phyloP scores from a whole-genome alignment of 2,329 filamentous ascomycete species.

The Pseudocercospora fijiensis region DNA sequence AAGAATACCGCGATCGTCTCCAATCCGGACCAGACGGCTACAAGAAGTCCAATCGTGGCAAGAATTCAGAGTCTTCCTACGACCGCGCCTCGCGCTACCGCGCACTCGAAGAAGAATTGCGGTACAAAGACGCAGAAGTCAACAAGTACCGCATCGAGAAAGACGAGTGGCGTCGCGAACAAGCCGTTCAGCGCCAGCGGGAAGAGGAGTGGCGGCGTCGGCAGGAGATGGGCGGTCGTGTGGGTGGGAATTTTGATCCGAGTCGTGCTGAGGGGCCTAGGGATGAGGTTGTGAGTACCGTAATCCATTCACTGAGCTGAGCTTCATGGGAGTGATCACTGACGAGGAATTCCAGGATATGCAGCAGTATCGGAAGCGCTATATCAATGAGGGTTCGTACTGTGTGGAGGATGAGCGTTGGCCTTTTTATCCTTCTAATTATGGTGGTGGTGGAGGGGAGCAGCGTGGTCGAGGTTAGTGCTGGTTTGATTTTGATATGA shows the following conservation, averaged over 20 bases:
- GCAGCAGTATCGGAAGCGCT: not conserved
- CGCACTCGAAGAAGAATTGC: not conserved
- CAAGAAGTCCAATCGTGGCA: not conserved
- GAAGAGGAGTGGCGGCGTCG: not conserved
- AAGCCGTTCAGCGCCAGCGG: not conserved
- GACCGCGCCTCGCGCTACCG: not conserved
- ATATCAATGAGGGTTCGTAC: not conserved
- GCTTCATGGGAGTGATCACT: not conserved
- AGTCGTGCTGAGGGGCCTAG: not conserved
- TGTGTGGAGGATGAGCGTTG: not conserved
- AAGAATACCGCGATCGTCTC: not conserved
- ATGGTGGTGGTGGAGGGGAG: not conserved
- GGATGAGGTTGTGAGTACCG: not conserved
- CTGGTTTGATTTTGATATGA: no score
- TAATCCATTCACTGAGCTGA: not conserved
- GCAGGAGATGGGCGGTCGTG: not conserved
- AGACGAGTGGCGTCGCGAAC: not conserved
- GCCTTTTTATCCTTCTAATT: not conserved
- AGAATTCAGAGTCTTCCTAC: not conserved
- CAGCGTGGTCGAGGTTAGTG: not conserved
- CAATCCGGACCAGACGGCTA: not conserved
- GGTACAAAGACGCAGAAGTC: not conserved
- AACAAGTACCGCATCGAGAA: not conserved
- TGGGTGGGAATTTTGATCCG: not conserved
- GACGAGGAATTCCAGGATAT: not conserved